Percentiles rank a stretch among this genome's conserved stretches.
Conservation (phyloP, 208 protist species). For the Borovskyia barvae region DNA sequence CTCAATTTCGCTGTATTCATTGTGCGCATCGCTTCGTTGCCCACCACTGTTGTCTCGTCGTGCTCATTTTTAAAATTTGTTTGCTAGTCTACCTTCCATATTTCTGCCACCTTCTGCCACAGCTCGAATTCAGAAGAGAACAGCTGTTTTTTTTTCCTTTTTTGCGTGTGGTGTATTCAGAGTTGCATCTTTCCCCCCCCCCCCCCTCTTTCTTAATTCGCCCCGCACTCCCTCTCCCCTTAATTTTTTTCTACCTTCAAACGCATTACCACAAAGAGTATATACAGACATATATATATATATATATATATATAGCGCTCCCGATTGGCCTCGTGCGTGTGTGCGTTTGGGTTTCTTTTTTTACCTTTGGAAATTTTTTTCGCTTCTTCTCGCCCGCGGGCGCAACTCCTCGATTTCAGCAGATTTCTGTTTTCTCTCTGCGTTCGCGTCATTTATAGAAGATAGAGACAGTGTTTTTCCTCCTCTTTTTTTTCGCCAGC, state of each 20-base stretch:
- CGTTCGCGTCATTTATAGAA: no score
- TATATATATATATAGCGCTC: background rate
- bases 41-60: no score
- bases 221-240: background rate
- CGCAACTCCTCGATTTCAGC: no score
- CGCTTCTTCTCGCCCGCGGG: no score
- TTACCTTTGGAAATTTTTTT: background rate
- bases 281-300: background rate
- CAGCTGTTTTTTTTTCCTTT: background rate
- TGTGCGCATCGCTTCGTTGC: no score
- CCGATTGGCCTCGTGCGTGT: background rate
- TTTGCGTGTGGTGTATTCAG: background rate
- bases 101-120: background rate
- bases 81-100: background rate
- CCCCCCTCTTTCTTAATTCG: conserved; percentile 1
- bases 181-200: background rate
- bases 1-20: no score
- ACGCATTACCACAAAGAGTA: background rate
- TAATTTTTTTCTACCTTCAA: background rate
- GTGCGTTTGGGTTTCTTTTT: background rate
- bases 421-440: no score
- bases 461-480: no score
- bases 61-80: background rate
- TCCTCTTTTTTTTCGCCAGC: conserved; percentile 4
- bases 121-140: no score